These are phyloP conservation scores for Aspergillus ruber DNA, from an alignment of 2,329 filamentous ascomycete genomes.

Conservation along the genomic window DNA sequence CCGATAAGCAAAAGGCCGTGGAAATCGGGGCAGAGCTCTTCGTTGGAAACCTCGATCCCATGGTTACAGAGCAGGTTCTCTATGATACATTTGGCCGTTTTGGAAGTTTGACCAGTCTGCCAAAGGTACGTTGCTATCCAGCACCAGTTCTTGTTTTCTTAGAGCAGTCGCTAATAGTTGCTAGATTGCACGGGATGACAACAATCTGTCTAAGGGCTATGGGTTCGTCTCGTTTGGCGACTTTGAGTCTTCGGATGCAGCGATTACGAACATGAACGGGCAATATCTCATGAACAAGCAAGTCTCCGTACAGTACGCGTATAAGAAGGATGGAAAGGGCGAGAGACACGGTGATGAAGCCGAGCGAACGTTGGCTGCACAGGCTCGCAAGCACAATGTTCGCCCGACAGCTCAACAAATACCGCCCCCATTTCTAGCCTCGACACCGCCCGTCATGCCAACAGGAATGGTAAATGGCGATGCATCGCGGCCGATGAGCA, in stretches of 20 bases:
- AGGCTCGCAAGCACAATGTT: constrained; percentile 92
- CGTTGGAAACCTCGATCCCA: constrained; percentile 86
- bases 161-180: constrained; percentile 17
- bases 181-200: constrained; percentile 73
- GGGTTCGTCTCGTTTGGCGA: constrained; percentile 90
- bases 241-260: constrained; percentile 89
- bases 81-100: constrained; percentile 95
- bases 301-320: constrained; percentile 93
- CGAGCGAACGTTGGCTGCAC: constrained; percentile 81
- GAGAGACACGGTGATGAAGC: constrained; percentile 93
- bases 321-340: constrained; percentile 98
- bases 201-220: constrained; percentile 85
- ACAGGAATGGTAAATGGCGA: constrained; percentile 41
- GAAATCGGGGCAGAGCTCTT: constrained; percentile 97
- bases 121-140: constrained; percentile 59
- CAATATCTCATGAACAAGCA: constrained; percentile 97
- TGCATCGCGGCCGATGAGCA: constrained; percentile 26
- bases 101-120: constrained; percentile 72
- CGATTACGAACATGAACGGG: constrained; percentile 86
- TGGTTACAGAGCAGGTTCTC: constrained; percentile 92
- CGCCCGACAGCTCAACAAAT: constrained; percentile 71
- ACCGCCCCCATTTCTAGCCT: constrained; percentile 63
- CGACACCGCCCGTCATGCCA: constrained; percentile 36
- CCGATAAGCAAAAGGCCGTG: constrained; percentile 88
- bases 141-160: not conserved